A percentile compares a stretch with the other conserved stretches of the same genome.
phyloP scores from a whole-genome alignment of 2,329 filamentous ascomycete species.

The Diaporthe sp. region DNA sequence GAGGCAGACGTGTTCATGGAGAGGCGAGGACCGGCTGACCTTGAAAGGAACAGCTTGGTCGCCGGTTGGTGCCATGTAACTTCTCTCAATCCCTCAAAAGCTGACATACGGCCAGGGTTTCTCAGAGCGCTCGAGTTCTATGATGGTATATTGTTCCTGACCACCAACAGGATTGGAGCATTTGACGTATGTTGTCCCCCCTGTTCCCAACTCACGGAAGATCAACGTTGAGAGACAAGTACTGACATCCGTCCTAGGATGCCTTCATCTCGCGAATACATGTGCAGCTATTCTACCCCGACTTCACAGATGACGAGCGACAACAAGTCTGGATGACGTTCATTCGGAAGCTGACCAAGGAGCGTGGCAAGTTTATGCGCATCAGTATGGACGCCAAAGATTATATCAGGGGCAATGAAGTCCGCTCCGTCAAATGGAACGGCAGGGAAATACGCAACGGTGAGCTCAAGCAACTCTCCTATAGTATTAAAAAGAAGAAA shows the following conservation, averaged over 20 bases:
- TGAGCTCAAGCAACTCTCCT: neutral
- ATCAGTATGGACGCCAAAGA: slow-evolving; percentile 42
- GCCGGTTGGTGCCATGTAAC: slow-evolving; percentile 41
- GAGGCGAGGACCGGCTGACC: slow-evolving; percentile 43
- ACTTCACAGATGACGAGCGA: slow-evolving; percentile 45
- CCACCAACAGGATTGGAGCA: slow-evolving; percentile 46
- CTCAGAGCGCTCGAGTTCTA: slow-evolving; percentile 48
- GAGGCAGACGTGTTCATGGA: slow-evolving; percentile 52
- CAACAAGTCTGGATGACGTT: slow-evolving; percentile 47
- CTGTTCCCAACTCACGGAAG: too few relatives aligned
- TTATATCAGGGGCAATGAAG: slow-evolving; percentile 40
- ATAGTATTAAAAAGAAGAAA: fast-evolving
- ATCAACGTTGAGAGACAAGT: too few relatives aligned
- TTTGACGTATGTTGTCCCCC: slow-evolving; percentile 42
- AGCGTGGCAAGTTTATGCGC: slow-evolving; percentile 44
- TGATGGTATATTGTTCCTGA: slow-evolving; percentile 49
- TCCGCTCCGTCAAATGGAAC: slow-evolving; percentile 41
- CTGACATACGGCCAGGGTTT: slow-evolving; percentile 41
- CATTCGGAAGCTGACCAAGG: slow-evolving; percentile 45
- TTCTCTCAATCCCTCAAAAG: too few relatives aligned
- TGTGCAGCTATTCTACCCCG: slow-evolving; percentile 45
- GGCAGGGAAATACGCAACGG: slow-evolving; percentile 15
- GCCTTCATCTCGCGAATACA: slow-evolving; percentile 50
- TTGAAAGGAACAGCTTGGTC: slow-evolving; percentile 48
- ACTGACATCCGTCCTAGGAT: slow-evolving; percentile 34